Base-by-base conservation (phyloP, 768 basidiomycete genomes). In the Leccinum rimulosum region DNA sequence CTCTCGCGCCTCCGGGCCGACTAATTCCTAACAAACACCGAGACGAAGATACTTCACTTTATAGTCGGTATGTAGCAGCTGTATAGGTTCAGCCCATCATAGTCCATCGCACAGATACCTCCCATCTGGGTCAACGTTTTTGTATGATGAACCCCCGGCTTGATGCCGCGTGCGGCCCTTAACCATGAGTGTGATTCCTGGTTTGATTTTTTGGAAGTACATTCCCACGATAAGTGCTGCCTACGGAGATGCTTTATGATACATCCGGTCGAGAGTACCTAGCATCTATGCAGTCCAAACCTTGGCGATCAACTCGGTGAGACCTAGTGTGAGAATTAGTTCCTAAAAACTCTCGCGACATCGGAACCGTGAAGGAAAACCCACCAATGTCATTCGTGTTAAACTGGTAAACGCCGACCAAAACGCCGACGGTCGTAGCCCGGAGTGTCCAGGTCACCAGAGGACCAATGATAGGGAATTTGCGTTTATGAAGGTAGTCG, bases 351-450 rank as follows among this genome's bases (percentile, higher is more conserved):
- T 54, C 10, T 50, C 31, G 31, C 45, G 43, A 58, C 60, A 10
- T 55, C 12, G 60, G 50, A 40, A 54, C 38, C n/a, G 8, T 10
- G 48, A 48, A 27, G 27, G 5, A 40, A 33, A 35, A 80, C 91
- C 64, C 66, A 97, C 97, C 95, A 62, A 99, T 87, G 71, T 98
- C 96, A 70, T 96, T 94, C 47, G 97, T 98, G 79, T 98, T 98
- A 80, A 98, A 98, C 74, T 97, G 90, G 78, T 97, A 99, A 6
- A 98, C 83, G 15, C 97, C 96, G 49, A 93, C 85, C 54, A 95
- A 80, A 5, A 90, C 85, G 22, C 86, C 93, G 40, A 87, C 84
- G 30, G 97, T 98, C 6, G 86, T 77, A 6, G 83, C 74, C 50
- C 94, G 82, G 56, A 98, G 79, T 8, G 79, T 72, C 96, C 96